phyloP scores from a whole-genome alignment of 306 rosid genomes.

The Fragaria iinumae region DNA sequence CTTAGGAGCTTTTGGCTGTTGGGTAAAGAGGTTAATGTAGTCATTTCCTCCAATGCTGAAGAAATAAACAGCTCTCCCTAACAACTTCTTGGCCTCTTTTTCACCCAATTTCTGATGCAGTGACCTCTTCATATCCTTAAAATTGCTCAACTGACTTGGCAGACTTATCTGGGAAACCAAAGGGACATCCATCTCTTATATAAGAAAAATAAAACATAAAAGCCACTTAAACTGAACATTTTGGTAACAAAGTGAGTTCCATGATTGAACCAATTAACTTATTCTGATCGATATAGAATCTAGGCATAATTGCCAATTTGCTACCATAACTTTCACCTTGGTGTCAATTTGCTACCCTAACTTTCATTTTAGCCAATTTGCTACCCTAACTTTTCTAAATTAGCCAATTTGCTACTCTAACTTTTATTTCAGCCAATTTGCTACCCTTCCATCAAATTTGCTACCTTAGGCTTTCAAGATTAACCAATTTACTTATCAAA shows the following conservation, averaged over 20 bases:
- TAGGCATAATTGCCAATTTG: too few species aligned
- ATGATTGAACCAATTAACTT: neutral
- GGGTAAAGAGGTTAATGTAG: neutral
- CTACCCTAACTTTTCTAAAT: too few species aligned
- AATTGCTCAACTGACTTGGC: conserved; percentile 3
- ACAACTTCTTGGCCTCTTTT: neutral
- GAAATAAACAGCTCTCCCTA: conserved; percentile 5
- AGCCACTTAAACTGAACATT: neutral
- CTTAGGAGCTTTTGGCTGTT: neutral
- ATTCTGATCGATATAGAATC: neutral
- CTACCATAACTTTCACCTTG: too few species aligned
- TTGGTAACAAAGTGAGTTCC: neutral
- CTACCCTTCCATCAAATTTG: too few species aligned
- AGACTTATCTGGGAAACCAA: neutral
- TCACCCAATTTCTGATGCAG: conserved; percentile 3
- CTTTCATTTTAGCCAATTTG: too few species aligned
- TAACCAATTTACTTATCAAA: too few species aligned
- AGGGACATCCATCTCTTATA: neutral
- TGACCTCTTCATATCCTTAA: neutral
- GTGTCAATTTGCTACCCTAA: too few species aligned
- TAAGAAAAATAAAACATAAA: too few species aligned
- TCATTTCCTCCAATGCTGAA: conserved; percentile 15
- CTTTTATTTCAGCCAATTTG: too few species aligned
- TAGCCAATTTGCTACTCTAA: too few species aligned
- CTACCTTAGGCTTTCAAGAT: too few species aligned